phyloP scores from a whole-genome alignment of 345 rosid species.

The Hibiscus syriacus region DNA sequence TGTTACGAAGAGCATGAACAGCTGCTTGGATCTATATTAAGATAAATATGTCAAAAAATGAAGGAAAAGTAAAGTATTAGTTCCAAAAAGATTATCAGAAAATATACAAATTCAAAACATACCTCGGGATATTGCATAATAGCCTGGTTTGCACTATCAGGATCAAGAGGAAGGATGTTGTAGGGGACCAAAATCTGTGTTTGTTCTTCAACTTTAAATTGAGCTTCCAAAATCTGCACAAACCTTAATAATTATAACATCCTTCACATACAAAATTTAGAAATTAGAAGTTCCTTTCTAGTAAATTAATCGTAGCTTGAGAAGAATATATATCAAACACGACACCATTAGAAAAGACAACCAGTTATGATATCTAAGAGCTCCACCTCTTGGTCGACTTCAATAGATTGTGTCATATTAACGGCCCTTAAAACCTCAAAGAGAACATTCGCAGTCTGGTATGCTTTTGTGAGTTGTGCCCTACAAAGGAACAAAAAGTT shows the following conservation, averaged over 20 bases:
- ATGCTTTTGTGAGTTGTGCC: constrained; percentile 98
- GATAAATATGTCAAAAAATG: constrained; percentile 4
- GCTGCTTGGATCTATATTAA: constrained; percentile 83
- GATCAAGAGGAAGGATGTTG: constrained; percentile 97
- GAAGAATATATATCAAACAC: constrained; percentile 1
- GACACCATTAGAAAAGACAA: not conserved
- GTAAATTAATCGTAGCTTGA: not conserved
- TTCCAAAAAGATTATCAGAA: not conserved
- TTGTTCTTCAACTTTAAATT: constrained; percentile 85
- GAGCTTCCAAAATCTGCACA: constrained; percentile 90
- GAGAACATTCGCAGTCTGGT: constrained; percentile 99
- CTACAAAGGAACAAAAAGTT: constrained; percentile 31
- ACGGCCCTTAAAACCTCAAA: constrained; percentile 98
- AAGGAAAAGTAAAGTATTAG: constrained; percentile 8
- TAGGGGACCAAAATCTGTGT: constrained; percentile 85
- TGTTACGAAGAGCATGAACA: constrained; percentile 83
- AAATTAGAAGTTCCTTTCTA: not conserved
- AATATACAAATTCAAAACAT: constrained; percentile 11
- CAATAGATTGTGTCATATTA: constrained; percentile 83
- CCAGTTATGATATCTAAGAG: constrained; percentile 1
- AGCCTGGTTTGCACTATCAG: constrained; percentile 97
- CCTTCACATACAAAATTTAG: not conserved
- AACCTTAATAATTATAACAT: constrained; percentile 12
- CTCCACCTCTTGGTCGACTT: constrained; percentile 92
- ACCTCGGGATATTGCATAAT: constrained; percentile 99